A percentile compares a stretch with the other conserved stretches of the same genome.
Evolutionary conservation across 352 stramenopile genomes (phyloP).

Genomic region (Globisporangium acanthophoron): DNA sequence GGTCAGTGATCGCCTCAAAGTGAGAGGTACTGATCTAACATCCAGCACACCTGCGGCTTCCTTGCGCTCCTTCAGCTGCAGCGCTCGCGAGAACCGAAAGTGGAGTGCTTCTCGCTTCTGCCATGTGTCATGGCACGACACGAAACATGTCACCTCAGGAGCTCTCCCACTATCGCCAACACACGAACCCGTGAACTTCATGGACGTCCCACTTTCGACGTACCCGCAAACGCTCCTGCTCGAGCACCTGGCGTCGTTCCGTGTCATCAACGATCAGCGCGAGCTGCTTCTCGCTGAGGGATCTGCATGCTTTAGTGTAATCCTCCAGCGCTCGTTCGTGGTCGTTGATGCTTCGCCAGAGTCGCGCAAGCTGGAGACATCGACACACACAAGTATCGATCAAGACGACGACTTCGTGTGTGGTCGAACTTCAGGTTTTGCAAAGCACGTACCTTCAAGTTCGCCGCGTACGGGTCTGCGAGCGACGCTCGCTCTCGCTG

Average conservation of each 20-base stretch:
- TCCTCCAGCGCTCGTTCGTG: constrained; percentile 43
- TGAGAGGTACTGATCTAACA: neutral
- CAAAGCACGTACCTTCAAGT: constrained; percentile 36
- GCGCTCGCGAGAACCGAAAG: constrained; percentile 35
- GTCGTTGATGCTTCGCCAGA: constrained; percentile 52
- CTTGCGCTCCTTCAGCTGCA: constrained; percentile 27
- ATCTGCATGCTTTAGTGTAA: constrained; percentile 35
- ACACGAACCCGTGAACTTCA: neutral
- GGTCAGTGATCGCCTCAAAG: neutral
- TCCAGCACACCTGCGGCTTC: constrained; percentile 27
- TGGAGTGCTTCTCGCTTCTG: constrained; percentile 33
- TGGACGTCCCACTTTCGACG: neutral
- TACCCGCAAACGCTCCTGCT: constrained; percentile 41
- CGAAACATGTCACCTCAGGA: neutral
- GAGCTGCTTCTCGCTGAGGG: constrained; percentile 31
- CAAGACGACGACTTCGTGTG: neutral
- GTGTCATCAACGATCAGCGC: constrained; percentile 17
- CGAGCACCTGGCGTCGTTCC: constrained; percentile 23
- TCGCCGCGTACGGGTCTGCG: constrained; percentile 41
- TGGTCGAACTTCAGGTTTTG: neutral
- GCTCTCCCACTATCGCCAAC: too few species aligned
- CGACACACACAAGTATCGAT: neutral
- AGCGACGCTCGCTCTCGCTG: constrained; percentile 32
- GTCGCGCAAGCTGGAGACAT: constrained; percentile 36
- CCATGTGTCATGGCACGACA: neutral